These are phyloP conservation scores for Colletotrichum neosansevieriae DNA, from an alignment of 2,329 filamentous ascomycete species.

Conservation along the genomic window DNA sequence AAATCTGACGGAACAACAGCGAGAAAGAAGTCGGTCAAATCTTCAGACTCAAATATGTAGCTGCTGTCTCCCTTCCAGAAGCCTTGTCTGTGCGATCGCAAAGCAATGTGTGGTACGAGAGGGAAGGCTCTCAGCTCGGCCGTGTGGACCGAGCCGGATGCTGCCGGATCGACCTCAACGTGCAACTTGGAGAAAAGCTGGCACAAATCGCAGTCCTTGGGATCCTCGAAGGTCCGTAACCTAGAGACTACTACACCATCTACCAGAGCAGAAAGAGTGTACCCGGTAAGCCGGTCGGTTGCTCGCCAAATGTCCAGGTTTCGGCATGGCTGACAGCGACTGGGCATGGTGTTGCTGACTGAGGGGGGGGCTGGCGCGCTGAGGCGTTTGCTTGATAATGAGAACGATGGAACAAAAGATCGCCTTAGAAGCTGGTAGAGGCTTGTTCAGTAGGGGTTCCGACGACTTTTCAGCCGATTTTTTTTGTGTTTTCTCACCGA, in stretches of 20 bases:
- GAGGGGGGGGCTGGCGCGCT: conserved; percentile 1
- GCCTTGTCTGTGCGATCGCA: conserved; percentile 9
- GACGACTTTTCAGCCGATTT: not conserved
- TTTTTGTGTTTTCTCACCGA: conserved; percentile 8
- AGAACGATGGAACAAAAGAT: conserved; percentile 19
- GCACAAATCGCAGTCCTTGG: conserved; percentile 20
- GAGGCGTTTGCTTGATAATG: conserved; percentile 14
- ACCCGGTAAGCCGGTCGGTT: conserved; percentile 24
- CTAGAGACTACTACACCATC: conserved; percentile 16
- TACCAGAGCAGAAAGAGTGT: conserved; percentile 18
- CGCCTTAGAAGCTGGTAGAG: conserved; percentile 18
- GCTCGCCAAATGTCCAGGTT: conserved; percentile 20
- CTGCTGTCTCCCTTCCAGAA: conserved; percentile 20
- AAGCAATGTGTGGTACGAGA: conserved; percentile 14
- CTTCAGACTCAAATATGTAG: conserved; percentile 14
- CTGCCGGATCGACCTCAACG: not conserved
- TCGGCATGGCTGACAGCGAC: conserved; percentile 16
- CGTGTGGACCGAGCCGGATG: conserved; percentile 21
- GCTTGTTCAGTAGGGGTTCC: conserved; percentile 13
- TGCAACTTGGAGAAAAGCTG: conserved; percentile 13
- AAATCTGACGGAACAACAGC: conserved; percentile 20
- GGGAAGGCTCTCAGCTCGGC: conserved; percentile 20
- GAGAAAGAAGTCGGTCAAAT: conserved; percentile 26
- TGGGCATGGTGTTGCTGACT: conserved; percentile 17
- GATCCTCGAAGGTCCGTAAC: conserved; percentile 8